Conservation (phyloP, 2,329 filamentous ascomycete species). For the Lachnellula subtilissima region DNA sequence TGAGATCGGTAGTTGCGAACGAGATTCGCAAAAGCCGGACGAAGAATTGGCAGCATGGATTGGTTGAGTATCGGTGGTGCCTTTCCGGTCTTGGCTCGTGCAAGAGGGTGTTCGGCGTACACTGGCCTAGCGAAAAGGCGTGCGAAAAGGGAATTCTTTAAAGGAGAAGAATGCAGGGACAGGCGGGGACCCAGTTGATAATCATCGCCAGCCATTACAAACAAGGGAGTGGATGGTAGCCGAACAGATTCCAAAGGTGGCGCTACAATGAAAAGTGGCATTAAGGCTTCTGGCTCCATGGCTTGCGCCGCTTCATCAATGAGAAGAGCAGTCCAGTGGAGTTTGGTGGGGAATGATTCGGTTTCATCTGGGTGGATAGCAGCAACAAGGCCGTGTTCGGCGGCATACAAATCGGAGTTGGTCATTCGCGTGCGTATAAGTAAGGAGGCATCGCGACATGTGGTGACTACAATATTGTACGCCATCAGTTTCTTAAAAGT, state of each 20-base stretch:
- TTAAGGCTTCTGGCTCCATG: constrained; percentile 17
- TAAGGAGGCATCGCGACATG: constrained; percentile 16
- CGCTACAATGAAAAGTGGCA: constrained; percentile 15
- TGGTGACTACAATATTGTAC: constrained; percentile 17
- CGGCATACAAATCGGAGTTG: constrained; percentile 12
- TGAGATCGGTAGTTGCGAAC: constrained; percentile 21
- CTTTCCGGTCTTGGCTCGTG: constrained; percentile 12
- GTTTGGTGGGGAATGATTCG: background rate
- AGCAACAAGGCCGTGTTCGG: constrained; percentile 8
- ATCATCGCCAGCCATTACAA: constrained; percentile 19
- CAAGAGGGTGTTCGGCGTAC: constrained; percentile 15
- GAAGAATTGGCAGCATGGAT: constrained; percentile 16
- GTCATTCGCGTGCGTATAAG: constrained; percentile 16
- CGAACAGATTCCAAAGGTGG: constrained; percentile 6
- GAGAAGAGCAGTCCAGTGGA: constrained; percentile 17
- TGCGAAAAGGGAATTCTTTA: constrained; percentile 17
- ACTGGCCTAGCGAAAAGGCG: constrained; percentile 14
- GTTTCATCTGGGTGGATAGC: constrained; percentile 13
- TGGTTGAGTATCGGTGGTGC: constrained; percentile 7
- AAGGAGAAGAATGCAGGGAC: constrained; percentile 9
- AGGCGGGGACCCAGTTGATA: constrained; percentile 17
- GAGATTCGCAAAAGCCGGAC: constrained; percentile 19
- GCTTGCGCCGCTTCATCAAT: constrained; percentile 21
- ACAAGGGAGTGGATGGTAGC: constrained; percentile 7
- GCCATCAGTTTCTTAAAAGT: constrained; percentile 15